phyloP scores from a whole-genome alignment of 257 asterid genomes.

The Leptodermis oblonga region DNA sequence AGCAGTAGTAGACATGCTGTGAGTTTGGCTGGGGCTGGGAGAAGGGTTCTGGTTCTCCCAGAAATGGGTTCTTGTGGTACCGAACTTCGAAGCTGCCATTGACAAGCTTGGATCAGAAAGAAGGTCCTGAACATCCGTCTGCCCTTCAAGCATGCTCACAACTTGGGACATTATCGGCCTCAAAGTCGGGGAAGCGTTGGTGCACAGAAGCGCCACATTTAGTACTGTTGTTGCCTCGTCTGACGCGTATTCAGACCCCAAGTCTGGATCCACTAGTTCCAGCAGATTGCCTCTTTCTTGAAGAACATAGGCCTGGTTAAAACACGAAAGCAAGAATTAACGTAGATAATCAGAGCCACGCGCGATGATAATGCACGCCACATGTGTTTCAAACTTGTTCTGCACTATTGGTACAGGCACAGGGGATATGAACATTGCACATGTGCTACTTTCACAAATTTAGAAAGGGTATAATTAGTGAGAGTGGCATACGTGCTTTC shows the following conservation, averaged over 20 bases:
- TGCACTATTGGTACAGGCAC: neutral
- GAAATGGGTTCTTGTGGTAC: slow-evolving; percentile 71
- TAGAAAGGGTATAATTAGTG: too few species aligned
- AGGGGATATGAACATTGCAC: too few species aligned
- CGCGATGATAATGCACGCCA: neutral
- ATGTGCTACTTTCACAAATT: too few species aligned
- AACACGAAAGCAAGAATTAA: neutral
- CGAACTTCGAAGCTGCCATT: slow-evolving; percentile 42
- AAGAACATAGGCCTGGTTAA: slow-evolving; percentile 72
- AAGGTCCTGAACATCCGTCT: slow-evolving; percentile 63
- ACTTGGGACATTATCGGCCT: slow-evolving; percentile 89
- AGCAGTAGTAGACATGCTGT: slow-evolving; percentile 54
- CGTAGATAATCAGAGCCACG: neutral
- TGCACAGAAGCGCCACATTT: slow-evolving; percentile 77
- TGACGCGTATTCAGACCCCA: slow-evolving; percentile 57
- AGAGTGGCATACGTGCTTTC: too few species aligned
- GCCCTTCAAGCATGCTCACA: slow-evolving; percentile 94
- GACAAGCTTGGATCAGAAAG: slow-evolving; percentile 81
- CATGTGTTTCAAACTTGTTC: neutral
- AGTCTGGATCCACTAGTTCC: slow-evolving; percentile 68
- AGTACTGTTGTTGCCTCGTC: slow-evolving; percentile 65
- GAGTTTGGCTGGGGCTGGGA: slow-evolving; percentile 48
- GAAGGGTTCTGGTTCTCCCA: slow-evolving; percentile 70
- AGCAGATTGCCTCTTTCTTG: slow-evolving; percentile 72
- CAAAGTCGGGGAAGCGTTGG: slow-evolving; percentile 76